Conservation (phyloP, 306 rosid species). For the Vigna hirtella region DNA sequence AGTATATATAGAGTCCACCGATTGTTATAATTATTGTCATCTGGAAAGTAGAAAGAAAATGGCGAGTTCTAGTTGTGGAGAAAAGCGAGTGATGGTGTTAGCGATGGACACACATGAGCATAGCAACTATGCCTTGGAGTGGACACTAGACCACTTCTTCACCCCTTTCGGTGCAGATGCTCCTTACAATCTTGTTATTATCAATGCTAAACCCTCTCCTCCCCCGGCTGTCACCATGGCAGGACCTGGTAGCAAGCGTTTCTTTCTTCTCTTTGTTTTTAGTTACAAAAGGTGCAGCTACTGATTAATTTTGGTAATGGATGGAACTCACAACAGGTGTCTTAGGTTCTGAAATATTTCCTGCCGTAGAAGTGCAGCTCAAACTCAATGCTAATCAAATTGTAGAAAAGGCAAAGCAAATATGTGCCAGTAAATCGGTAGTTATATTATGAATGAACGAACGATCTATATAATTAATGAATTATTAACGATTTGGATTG, state of each 20-base stretch:
- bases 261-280: no score
- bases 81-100: constrained; percentile 47
- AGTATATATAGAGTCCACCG: not conserved
- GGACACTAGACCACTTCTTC: constrained; percentile 61
- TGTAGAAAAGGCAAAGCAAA: constrained; percentile 50
- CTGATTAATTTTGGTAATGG: not conserved
- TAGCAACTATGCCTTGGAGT: constrained; percentile 57
- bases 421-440: constrained; percentile 60
- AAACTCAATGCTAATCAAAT: constrained; percentile 49
- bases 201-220: constrained; percentile 55
- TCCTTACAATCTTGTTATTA: constrained; percentile 54
- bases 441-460: no score
- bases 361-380: constrained; percentile 48
- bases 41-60: not conserved
- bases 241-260: constrained; percentile 47
- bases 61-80: constrained; percentile 12
- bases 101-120: constrained; percentile 49
- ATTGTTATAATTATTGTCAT: not conserved
- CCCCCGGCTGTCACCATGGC: constrained; percentile 44
- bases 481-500: not conserved
- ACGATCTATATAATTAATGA: no score
- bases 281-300: no score
- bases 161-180: constrained; percentile 38
- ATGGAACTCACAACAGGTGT: constrained; percentile 10
- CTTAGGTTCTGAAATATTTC: constrained; percentile 42